A percentile compares a stretch with the other conserved stretches of the same genome.
Conservation (phyloP, 192 early-diverging fungal species). For the Gaertneriomyces semiglobifer region DNA sequence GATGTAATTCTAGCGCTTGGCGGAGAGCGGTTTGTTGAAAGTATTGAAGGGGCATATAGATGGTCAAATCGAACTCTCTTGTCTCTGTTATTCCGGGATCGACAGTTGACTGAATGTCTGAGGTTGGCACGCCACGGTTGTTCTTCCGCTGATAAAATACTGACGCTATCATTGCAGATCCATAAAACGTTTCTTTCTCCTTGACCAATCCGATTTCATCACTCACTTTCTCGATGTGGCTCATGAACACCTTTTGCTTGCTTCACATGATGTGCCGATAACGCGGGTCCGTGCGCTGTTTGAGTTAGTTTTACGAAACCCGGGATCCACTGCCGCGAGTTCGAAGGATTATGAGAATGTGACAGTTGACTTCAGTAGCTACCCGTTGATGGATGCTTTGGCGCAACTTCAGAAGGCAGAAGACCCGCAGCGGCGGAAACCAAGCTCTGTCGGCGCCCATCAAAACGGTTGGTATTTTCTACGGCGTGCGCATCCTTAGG, state of each 20-base stretch:
- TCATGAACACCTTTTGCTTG: slow-evolving; percentile 67
- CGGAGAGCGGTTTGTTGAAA: slow-evolving; percentile 48
- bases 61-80: slow-evolving; percentile 85
- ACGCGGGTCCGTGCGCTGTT: slow-evolving; percentile 77
- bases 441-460: not conserved
- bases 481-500: not conserved
- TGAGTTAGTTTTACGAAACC: slow-evolving; percentile 83
- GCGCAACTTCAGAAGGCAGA: slow-evolving; percentile 16
- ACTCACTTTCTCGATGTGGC: slow-evolving; percentile 93
- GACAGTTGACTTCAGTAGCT: slow-evolving; percentile 61
- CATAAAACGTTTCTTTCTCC: slow-evolving; percentile 87
- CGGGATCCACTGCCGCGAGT: slow-evolving; percentile 31
- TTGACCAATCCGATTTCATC: slow-evolving; percentile 91
- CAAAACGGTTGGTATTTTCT: not conserved
- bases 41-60: slow-evolving; percentile 81
- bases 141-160: not conserved
- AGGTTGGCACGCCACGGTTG: slow-evolving; percentile 72
- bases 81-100: slow-evolving; percentile 72
- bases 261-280: slow-evolving; percentile 62
- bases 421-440: not conserved
- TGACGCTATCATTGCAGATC: slow-evolving; percentile 51
- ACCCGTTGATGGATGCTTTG: no score
- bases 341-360: slow-evolving; percentile 61
- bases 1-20: slow-evolving; percentile 22
- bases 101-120: slow-evolving; percentile 33